Evolutionary conservation across 495 filamentous ascomycete genomes (phyloP).

Genomic region (Xylaria bambusicola): DNA sequence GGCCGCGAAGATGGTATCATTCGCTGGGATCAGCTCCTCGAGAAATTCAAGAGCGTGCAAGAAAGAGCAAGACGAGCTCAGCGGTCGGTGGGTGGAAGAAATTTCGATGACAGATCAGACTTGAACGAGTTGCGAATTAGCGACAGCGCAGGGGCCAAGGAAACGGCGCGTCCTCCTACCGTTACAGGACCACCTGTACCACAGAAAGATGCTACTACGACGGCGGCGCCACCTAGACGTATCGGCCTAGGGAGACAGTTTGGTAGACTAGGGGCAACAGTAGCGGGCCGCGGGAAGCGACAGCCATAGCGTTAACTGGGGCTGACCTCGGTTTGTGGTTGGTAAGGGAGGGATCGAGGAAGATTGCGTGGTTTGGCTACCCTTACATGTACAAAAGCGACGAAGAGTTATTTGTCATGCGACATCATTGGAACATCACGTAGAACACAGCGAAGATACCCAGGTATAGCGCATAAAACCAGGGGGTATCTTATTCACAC

Average conservation of each 20-base stretch:
- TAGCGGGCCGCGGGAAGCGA: constrained; percentile 59
- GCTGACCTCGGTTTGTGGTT: background rate
- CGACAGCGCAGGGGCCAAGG: constrained; percentile 45
- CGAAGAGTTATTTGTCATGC: constrained; percentile 14
- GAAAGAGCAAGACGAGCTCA: constrained; percentile 66
- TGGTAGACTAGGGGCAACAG: constrained; percentile 66
- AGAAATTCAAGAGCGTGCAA: constrained; percentile 90
- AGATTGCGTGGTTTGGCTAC: background rate
- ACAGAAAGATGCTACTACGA: constrained; percentile 44
- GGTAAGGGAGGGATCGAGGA: background rate
- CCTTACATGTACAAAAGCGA: constrained; percentile 3
- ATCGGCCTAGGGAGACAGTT: constrained; percentile 68
- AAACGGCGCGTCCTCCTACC: constrained; percentile 29
- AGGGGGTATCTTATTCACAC: constrained; percentile 19
- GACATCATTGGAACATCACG: constrained; percentile 14
- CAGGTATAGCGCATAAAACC: constrained; percentile 14
- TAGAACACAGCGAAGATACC: constrained; percentile 25
- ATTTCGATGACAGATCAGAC: constrained; percentile 40
- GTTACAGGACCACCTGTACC: constrained; percentile 40
- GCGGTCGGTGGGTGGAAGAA: constrained; percentile 34
- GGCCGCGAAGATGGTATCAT: constrained; percentile 80
- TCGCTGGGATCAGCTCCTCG: constrained; percentile 91
- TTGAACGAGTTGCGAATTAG: constrained; percentile 46
- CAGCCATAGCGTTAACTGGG: constrained; percentile 33
- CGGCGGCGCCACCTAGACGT: constrained; percentile 50